Base-by-base conservation (phyloP, 257 asterid species). In the Paraleonurus japonicus region DNA sequence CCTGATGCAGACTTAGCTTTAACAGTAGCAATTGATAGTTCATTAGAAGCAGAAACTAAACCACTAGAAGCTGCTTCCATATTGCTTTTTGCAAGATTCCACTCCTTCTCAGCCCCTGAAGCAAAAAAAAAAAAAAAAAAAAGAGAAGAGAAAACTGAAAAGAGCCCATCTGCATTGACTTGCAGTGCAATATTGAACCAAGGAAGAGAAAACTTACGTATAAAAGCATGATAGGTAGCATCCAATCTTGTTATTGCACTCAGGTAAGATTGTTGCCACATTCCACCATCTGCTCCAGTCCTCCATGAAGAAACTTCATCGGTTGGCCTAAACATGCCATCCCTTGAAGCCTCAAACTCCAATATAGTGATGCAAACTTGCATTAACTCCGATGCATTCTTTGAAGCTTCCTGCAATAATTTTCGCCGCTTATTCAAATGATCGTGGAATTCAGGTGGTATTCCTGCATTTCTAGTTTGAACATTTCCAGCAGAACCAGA, bases 311-410 rank as follows among this genome's bases (percentile, higher is more conserved):
- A 77, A 74, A 71, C 74, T 75, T 88, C 92, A 71, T 75, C 85
- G 37, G 88, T 59, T 69, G 73, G 80, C 79, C 80, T 82, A 76
- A 87, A 82, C 75, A 83, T 77, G 71, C 96, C 96, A 76, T 92
- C 97, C 80, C 98, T 87, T 0, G 99, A 95, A 65, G 90, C 95
- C 93, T 92, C 99, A 76, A 95, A 95, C 81, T 88, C 96, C 87
- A 92, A 71, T 62, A 88, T 74, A 32, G 97, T 88, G 85, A 88
- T 84, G 83, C 99, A 92, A 67, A 89, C 80, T 79, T 87, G 87
- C 92, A 88, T 79, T 59, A 92, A 70, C 70, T 87, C 95, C 11
- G 97, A 88, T 71, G 96, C 95, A 82, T 88, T 84, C 72, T 95
- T 92, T 68, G 80, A 86, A 70, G 86, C 84, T 80, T 88, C 97